Conservation (phyloP, 176 grass and related monocot species). For the Lolium perenne region DNA sequence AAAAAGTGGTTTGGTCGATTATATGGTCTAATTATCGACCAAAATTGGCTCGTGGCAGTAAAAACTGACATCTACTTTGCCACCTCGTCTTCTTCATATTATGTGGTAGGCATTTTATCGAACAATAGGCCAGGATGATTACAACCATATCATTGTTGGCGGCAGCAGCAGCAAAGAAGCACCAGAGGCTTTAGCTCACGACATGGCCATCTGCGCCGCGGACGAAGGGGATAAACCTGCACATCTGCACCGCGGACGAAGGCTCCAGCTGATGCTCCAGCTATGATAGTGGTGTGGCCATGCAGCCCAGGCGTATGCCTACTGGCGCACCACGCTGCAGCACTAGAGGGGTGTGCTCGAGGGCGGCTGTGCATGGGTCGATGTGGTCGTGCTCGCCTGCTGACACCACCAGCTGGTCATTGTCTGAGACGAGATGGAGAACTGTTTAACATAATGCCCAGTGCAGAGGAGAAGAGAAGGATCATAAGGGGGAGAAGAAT, state of each 20-base stretch:
- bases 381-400: neutral
- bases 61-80: neutral
- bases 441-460: too few species aligned
- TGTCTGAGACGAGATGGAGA: neutral
- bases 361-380: neutral
- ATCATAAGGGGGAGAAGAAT: neutral
- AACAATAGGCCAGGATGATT: neutral
- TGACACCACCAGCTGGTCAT: neutral
- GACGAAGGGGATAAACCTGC: neutral
- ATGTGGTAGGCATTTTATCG: neutral
- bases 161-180: neutral
- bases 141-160: neutral
- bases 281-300: too few species aligned
- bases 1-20: neutral
- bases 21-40: neutral
- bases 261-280: too few species aligned
- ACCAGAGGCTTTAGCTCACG: neutral
- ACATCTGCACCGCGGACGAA: too few species aligned
- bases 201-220: neutral
- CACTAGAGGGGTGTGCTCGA: neutral
- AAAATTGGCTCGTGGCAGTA: neutral
- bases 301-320: too few species aligned
- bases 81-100: neutral
- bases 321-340: too few species aligned
- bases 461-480: too few species aligned